Base-by-base conservation (phyloP, 352 stramenopile species). In the Pythium brassicae region DNA sequence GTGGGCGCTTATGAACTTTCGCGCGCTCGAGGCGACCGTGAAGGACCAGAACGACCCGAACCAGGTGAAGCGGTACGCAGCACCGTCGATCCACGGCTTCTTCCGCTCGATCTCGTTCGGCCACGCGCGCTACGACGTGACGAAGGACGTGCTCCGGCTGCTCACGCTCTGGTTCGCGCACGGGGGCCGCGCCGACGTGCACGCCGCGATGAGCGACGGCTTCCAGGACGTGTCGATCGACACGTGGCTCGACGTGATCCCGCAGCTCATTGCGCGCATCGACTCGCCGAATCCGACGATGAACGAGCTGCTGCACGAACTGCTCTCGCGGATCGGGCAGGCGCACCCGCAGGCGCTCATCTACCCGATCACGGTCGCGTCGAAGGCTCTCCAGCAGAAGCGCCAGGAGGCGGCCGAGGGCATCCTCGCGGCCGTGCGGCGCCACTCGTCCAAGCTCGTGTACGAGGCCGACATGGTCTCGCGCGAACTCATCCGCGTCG, bases 131-230 rank as follows among this genome's bases (percentile, higher is more conserved):
- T 98, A 97, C 76, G 83, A 92, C 57, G 83, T 92, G 22, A 93
- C 81, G 4, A 98, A 99, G 66, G 97, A 99, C 64, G 93, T 99
- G 59, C 63, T 99, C 50, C 98, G 98, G 34, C 64, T 99, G 20
- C 71, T 99, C 25, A 99, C 96, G 37, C 95, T 99, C 37, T 99
- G 98, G 79, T 99, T 99, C 59, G 84, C 95, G 19, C 96, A 99
- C 72, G 97, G 97, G 27, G 86, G 97, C 20, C 81, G 92, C 19
- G 74, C 78, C 8, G 93, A 99, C 49, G 94, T 95, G 6, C 83
- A 93, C 34, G 66, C 67, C 10, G 82, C 83, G 0, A 92, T 95
- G 81, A 79, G 64, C 20, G 64, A 70, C 25, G 92, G 96, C 11
- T 95, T 99, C 56, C 79, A 92, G 53, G 91, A 93, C 2, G 95